Evolutionary conservation across 768 basidiomycete genomes (phyloP), one percentile per base, ranked within the genome.

Genomic region (Calocera cornea): DNA sequence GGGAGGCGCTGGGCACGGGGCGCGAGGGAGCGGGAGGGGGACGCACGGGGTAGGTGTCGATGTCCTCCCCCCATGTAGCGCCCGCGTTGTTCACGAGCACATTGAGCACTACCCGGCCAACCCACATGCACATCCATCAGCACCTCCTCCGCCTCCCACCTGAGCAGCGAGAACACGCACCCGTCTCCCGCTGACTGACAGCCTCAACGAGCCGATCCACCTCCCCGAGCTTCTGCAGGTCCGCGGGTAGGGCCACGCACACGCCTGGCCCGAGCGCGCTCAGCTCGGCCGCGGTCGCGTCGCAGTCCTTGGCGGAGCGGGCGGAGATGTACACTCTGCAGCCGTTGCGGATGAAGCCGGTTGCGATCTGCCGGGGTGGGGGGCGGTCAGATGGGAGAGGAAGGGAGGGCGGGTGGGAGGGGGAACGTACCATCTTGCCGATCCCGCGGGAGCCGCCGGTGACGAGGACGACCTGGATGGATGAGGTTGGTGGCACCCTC

Each of bases 381-480:
- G 68, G 73, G 33, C 22, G 71, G 67, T 60, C 71, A 54, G 34
- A 49, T 14, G 10, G 22, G 60, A 16, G 33, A 24, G 31, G 50
- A 14, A 31, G 40, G 44, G n/a, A n/a, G n/a, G n/a, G n/a, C n/a
- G n/a, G 34, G 36, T 38, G 50, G 36, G 65, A 2, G 34, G 16
- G 34, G 17, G 74, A n/a, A n/a, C 78, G 69, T 64, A 82, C 84
- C 84, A 85, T 85, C 77, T 84, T 86, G 2, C 87, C 86, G 34
- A 87, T 81, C 3, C 87, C 87, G 67, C 84, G 78, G 33, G 83
- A 84, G 12, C 87, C 87, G 7, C 87, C 87, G 2, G 86, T 87
- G 41, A 87, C 80, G 27, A 88, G 78, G 2, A 86, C 84, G 17
- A 77, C 76, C 70, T 78, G 44, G 5, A 47, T 47, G 5, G 8